Conservation (phyloP, 139 green algal genomes). For the Nannochloris sp. region DNA sequence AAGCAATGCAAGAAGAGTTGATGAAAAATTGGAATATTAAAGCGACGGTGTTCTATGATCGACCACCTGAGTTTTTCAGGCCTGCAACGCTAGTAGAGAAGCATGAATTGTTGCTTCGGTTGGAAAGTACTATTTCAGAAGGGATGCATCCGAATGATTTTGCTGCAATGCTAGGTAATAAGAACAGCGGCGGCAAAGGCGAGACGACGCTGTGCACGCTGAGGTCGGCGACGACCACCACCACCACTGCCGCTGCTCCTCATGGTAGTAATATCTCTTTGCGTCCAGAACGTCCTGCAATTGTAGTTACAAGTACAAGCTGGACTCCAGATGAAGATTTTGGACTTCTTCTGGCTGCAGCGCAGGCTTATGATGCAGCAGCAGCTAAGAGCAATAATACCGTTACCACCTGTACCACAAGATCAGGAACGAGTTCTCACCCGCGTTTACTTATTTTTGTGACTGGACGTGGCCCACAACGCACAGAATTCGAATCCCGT, state of each 20-base stretch:
- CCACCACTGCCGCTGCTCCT: too few species aligned
- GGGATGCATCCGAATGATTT: slow-evolving; percentile 28
- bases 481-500: slow-evolving; percentile 50
- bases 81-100: slow-evolving; percentile 22
- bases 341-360: slow-evolving; percentile 73
- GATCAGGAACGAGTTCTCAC: slow-evolving; percentile 22
- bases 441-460: slow-evolving; percentile 39
- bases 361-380: slow-evolving; percentile 21
- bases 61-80: slow-evolving; percentile 66
- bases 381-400: neutral
- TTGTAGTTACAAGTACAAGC: slow-evolving; percentile 91
- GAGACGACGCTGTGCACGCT: too few species aligned
- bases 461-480: slow-evolving; percentile 80
- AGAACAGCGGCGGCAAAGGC: too few species aligned
- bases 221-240: too few species aligned
- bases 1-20: slow-evolving; percentile 77
- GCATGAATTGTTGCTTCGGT: slow-evolving; percentile 31
- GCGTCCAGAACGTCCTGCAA: slow-evolving; percentile 48
- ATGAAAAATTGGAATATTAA: slow-evolving; percentile 50
- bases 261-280: too few species aligned
- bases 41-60: slow-evolving; percentile 85
- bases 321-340: slow-evolving; percentile 99
- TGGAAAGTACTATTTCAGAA: slow-evolving; percentile 10
- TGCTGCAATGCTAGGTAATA: too few species aligned
- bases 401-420: too few species aligned